These are phyloP conservation scores for Fusarium bactridioides DNA, from an alignment of 2,329 filamentous ascomycete genomes.

Conservation along the genomic window DNA sequence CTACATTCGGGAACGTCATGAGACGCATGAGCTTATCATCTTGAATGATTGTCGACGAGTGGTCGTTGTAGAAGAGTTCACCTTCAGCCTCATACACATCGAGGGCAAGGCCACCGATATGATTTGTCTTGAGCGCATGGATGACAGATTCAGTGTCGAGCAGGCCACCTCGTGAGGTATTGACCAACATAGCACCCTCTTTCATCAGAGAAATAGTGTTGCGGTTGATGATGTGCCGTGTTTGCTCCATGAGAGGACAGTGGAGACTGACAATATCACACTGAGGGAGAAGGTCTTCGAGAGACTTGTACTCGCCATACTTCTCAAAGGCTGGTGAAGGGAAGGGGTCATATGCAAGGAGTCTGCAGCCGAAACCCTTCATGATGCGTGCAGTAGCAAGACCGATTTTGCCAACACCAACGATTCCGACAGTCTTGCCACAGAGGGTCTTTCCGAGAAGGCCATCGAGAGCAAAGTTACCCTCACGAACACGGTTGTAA, in stretches of 20 bases:
- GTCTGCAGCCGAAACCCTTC: conserved; percentile 68
- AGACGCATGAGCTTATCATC: conserved; percentile 72
- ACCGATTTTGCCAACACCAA: conserved; percentile 73
- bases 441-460: conserved; percentile 67
- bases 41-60: conserved; percentile 69
- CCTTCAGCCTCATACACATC: conserved; percentile 75
- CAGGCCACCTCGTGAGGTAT: conserved; percentile 73
- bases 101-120: conserved; percentile 68
- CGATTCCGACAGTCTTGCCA: conserved; percentile 71
- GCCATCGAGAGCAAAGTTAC: conserved; percentile 72
- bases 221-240: conserved; percentile 67
- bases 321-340: conserved; percentile 57
- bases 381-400: conserved; percentile 68
- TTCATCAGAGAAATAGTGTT: conserved; percentile 64
- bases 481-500: conserved; percentile 73
- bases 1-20: conserved; percentile 73
- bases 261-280: conserved; percentile 72
- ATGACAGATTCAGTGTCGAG: conserved; percentile 69
- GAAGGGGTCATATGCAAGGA: conserved; percentile 69
- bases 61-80: conserved; percentile 71
- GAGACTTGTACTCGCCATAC: conserved; percentile 60
- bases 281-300: conserved; percentile 62
- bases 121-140: conserved; percentile 65
- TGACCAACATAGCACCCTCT: conserved; percentile 67
- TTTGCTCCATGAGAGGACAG: conserved; percentile 68